A percentile compares a stretch with the other conserved stretches of the same genome.
Conservation (phyloP, 495 filamentous ascomycete species). For the Hypoxylon subgilvum region DNA sequence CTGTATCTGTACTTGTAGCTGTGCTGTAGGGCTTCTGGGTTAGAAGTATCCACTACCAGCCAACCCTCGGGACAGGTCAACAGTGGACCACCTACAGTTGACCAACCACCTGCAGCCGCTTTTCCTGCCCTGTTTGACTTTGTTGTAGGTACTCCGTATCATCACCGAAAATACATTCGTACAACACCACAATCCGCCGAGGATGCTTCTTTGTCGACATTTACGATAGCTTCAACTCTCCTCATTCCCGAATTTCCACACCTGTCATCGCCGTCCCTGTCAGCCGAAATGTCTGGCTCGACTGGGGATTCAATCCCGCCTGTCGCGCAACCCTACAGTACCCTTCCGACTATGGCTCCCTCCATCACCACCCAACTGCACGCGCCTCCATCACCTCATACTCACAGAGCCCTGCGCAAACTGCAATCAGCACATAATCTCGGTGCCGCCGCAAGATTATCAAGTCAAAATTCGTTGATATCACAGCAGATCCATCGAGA, state of each 20-base stretch:
- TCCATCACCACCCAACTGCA: slow-evolving; percentile 37
- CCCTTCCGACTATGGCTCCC: slow-evolving; percentile 4
- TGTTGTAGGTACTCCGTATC: not conserved
- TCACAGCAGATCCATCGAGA: slow-evolving; percentile 58
- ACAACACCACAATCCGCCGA: slow-evolving; percentile 10
- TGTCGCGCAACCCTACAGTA: slow-evolving; percentile 34
- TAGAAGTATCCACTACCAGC: not conserved
- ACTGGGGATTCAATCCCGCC: slow-evolving; percentile 41
- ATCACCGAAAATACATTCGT: slow-evolving; percentile 12
- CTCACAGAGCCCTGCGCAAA: slow-evolving; percentile 58
- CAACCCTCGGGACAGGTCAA: too few species aligned
- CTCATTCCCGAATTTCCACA: not conserved
- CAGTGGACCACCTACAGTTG: slow-evolving; percentile 2
- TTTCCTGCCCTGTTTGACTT: slow-evolving; percentile 13
- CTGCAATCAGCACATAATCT: slow-evolving; percentile 64
- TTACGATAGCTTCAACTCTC: slow-evolving; percentile 21
- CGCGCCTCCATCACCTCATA: slow-evolving; percentile 51
- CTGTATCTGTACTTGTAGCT: too few species aligned
- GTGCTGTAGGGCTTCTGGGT: too few species aligned
- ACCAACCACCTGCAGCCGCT: slow-evolving; percentile 21
- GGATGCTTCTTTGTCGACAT: slow-evolving; percentile 12
- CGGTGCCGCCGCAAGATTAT: slow-evolving; percentile 44
- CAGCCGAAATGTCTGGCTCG: slow-evolving; percentile 48
- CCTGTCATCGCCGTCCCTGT: not conserved
- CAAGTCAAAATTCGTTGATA: slow-evolving; percentile 54